These are phyloP conservation scores for Lasiosphaeria miniovina DNA, from an alignment of 495 filamentous ascomycete genomes.

Conservation along the genomic window DNA sequence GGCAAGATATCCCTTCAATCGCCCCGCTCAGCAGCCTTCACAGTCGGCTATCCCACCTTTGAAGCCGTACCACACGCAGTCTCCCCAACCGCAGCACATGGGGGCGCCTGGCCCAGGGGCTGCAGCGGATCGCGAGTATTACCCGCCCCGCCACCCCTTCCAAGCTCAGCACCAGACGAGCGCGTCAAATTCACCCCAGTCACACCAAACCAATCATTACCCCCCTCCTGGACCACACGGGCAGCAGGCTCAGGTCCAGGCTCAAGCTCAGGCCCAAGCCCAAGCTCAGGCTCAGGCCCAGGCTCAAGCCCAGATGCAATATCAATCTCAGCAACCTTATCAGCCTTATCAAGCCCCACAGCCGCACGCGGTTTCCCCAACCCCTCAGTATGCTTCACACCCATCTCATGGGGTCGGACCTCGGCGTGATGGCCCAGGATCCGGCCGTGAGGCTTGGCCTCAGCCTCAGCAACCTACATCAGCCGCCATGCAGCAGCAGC, in stretches of 20 bases:
- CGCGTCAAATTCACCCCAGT: conserved; percentile 38
- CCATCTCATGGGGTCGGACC: conserved; percentile 12
- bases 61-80: conserved; percentile 44
- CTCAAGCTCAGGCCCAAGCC: conserved; percentile 20
- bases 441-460: conserved; percentile 21
- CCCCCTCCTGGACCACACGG: conserved; percentile 30
- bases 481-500: conserved; percentile 20
- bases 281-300: conserved; percentile 18
- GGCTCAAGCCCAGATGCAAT: conserved; percentile 17
- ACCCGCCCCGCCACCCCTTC: conserved; percentile 32
- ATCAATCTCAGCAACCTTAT: conserved; percentile 15
- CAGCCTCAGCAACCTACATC: conserved; percentile 15
- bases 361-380: conserved; percentile 26
- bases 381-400: conserved; percentile 27
- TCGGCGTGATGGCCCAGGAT: conserved; percentile 16
- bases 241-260: conserved; percentile 9
- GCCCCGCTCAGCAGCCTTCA: conserved; percentile 35
- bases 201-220: conserved; percentile 41
- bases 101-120: conserved; percentile 31
- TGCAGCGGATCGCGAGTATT: conserved; percentile 41
- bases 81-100: conserved; percentile 39
- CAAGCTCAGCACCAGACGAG: conserved; percentile 31
- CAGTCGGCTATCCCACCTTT: conserved; percentile 45
- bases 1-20: conserved; percentile 35
- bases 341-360: conserved; percentile 18